Evolutionary conservation across 2,329 filamentous ascomycete species (phyloP).

Genomic region (Thyridium curvatum): DNA sequence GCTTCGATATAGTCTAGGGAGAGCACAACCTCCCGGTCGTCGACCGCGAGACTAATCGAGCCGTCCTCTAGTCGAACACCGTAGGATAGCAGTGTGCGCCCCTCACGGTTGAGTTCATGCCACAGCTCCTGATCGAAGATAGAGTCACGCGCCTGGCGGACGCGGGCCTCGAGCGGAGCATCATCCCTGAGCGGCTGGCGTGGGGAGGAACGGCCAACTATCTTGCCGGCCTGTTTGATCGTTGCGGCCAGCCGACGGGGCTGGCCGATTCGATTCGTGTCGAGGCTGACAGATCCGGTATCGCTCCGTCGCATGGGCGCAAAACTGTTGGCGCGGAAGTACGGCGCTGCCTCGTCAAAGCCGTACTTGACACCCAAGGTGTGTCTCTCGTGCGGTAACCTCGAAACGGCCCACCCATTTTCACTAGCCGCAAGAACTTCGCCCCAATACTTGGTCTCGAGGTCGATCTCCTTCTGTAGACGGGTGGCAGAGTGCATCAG

Average conservation of each 20-base stretch:
- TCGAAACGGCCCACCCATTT: conserved; percentile 80
- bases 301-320: conserved; percentile 70
- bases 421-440: conserved; percentile 76
- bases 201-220: conserved; percentile 50
- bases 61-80: conserved; percentile 57
- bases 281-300: conserved; percentile 70
- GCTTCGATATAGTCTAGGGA: no score
- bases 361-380: conserved; percentile 83
- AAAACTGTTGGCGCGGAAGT: conserved; percentile 65
- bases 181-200: conserved; percentile 50
- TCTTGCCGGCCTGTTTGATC: conserved; percentile 48
- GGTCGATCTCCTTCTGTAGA: conserved; percentile 68
- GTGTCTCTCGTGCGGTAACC: conserved; percentile 65
- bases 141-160: conserved; percentile 71
- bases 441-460: conserved; percentile 84
- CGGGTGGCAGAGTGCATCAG: conserved; percentile 66
- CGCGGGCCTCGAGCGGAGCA: conserved; percentile 57
- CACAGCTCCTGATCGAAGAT: conserved; percentile 83
- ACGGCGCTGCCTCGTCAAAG: conserved; percentile 65
- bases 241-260: conserved; percentile 61
- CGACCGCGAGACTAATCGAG: conserved; percentile 11
- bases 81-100: conserved; percentile 63
- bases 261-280: conserved; percentile 48
- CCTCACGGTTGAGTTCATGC: conserved; percentile 81
- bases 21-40: conserved; percentile 13